Evolutionary conservation across 1,284 basidiomycete species (phyloP), one percentile per base, ranked within the genome.

Genomic region (Stygiomarasmius scandens): DNA sequence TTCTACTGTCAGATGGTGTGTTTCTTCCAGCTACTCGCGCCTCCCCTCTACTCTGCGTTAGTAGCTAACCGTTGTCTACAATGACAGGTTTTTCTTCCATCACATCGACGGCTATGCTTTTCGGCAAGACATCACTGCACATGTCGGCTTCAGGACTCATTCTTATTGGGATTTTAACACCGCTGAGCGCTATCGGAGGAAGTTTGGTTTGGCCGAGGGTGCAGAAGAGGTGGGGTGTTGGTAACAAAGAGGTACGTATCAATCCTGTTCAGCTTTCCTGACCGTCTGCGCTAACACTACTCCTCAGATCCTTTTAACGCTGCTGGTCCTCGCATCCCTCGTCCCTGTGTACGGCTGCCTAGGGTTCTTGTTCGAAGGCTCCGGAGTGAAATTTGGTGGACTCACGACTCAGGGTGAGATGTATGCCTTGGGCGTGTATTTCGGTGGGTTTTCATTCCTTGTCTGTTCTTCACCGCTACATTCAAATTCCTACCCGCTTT

Each of bases 1-100:
- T 96, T 68, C 80, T 96, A 12, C 82, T 97, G 27, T 93, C 91
- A 0, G 94, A 96, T 67, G 92, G 92, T 92, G 52, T 52, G 82
- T 69, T 19, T 16, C 16, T 25, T 24, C 29, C 29, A 12, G 23
- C 34, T 20, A 4, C 8, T 27, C 16, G n/a, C n/a, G n/a, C n/a
- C n/a, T n/a, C n/a, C n/a, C n/a, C n/a, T n/a, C n/a, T n/a, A n/a
- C n/a, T n/a, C n/a, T n/a, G n/a, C n/a, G n/a, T n/a, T n/a, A n/a
- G n/a, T n/a, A n/a, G n/a, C n/a, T n/a, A n/a, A n/a, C n/a, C n/a
- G n/a, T n/a, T n/a, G n/a, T n/a, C n/a, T n/a, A n/a, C n/a, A n/a
- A 5, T 24, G 19, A 16, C 41, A 91, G 89, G 86, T 1, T 93
- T 92, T 69, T 89, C 91, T 1, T 93, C 91, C 0, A 87, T 94